Percentiles rank a stretch among this genome's conserved stretches.
These are phyloP conservation scores for Rhodamnia rubescens DNA, from an alignment of 345 rosid species.

Conservation along the genomic window DNA sequence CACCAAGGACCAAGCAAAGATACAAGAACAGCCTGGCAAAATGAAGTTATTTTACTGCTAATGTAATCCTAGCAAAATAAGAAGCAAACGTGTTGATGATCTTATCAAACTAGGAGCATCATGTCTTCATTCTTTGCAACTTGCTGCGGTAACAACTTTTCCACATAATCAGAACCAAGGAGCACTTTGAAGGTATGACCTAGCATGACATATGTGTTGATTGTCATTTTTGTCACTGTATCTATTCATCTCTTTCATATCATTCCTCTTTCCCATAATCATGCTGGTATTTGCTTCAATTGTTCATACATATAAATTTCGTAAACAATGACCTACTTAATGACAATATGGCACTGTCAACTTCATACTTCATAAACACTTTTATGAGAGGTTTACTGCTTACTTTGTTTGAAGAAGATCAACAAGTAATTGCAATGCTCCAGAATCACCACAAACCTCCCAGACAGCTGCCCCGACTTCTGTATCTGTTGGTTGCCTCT, in stretches of 20 bases:
- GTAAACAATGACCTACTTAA: background rate
- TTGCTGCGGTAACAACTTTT: background rate
- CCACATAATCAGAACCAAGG: background rate
- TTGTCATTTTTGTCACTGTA: background rate
- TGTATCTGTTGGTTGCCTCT: constrained; percentile 51
- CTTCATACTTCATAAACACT: background rate
- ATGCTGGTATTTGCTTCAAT: background rate
- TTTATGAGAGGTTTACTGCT: background rate
- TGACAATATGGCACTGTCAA: background rate
- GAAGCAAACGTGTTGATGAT: background rate
- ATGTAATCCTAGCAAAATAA: background rate
- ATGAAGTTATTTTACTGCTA: background rate
- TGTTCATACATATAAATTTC: background rate
- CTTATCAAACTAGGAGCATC: background rate
- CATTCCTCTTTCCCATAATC: background rate
- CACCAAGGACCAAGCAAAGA: background rate
- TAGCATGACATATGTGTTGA: background rate
- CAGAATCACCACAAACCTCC: constrained; percentile 94
- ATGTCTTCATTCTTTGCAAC: background rate
- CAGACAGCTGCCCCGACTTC: constrained; percentile 89
- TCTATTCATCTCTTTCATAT: background rate
- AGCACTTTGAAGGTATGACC: background rate
- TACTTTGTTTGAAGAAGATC: constrained; percentile 83
- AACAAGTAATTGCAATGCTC: constrained; percentile 83
- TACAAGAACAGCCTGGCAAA: background rate